Evolutionary conservation across 2,329 filamentous ascomycete genomes (phyloP).

Genomic region (Phialemoniopsis sp.): DNA sequence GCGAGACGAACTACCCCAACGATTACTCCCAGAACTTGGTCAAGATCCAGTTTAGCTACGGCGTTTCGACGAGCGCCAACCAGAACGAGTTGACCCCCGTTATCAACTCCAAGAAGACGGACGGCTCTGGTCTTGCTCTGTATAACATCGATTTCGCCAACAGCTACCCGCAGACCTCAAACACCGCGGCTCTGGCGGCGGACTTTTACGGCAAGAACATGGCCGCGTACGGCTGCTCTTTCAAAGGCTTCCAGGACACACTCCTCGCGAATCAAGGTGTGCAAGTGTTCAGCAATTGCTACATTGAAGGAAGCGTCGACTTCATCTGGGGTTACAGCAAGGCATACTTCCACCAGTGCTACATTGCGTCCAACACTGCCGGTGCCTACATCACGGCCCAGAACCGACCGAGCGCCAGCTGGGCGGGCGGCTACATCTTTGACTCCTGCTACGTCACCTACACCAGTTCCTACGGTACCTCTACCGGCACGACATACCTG

Average conservation of each 20-base stretch:
- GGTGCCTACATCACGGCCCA: slow-evolving; percentile 25
- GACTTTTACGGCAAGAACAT: slow-evolving; percentile 27
- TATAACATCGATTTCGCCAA: slow-evolving; percentile 44
- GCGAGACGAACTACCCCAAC: slow-evolving; percentile 23
- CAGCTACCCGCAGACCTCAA: slow-evolving; percentile 16
- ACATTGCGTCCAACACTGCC: slow-evolving; percentile 28
- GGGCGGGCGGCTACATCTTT: slow-evolving; percentile 36
- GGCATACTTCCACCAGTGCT: slow-evolving; percentile 30
- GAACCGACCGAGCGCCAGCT: slow-evolving; percentile 19
- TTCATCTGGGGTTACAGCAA: too few species aligned
- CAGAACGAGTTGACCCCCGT: slow-evolving; percentile 37
- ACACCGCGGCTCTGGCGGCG: slow-evolving; percentile 19
- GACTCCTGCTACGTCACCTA: slow-evolving; percentile 37
- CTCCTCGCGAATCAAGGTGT: slow-evolving; percentile 19
- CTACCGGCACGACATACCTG: slow-evolving; percentile 38
- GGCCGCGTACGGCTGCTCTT: slow-evolving; percentile 21
- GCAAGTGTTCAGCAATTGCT: slow-evolving; percentile 26
- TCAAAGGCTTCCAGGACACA: slow-evolving; percentile 23
- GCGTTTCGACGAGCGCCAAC: slow-evolving; percentile 31
- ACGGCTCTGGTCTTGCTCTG: slow-evolving; percentile 39
- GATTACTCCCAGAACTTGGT: slow-evolving; percentile 30
- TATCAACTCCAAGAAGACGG: slow-evolving; percentile 36
- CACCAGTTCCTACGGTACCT: slow-evolving; percentile 24
- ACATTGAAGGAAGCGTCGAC: slow-evolving; percentile 25
- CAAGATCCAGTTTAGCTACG: slow-evolving; percentile 27